Conservation (phyloP, 1,284 basidiomycete genomes). For the Ustilago xerochloae region DNA sequence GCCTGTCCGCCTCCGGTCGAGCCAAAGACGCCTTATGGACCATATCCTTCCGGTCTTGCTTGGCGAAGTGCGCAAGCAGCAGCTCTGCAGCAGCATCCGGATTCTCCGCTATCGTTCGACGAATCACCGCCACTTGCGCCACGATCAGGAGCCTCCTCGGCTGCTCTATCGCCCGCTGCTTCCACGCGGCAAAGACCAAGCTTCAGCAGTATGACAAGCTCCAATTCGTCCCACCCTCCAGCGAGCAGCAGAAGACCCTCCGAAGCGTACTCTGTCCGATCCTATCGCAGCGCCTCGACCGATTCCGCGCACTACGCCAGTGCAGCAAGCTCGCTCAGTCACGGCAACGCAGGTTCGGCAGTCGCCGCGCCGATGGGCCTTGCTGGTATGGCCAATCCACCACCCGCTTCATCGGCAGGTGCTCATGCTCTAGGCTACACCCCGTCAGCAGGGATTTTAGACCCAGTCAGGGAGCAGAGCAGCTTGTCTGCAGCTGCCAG, state of each 20-base stretch:
- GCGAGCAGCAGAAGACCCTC: conserved; percentile 12
- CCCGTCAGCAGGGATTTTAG: conserved; percentile 5
- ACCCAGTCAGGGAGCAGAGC: conserved; percentile 22
- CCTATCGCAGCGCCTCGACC: conserved; percentile 19
- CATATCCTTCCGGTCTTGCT: conserved; percentile 17
- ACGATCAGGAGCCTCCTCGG: not conserved
- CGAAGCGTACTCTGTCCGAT: conserved; percentile 11
- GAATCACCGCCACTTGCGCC: conserved; percentile 12
- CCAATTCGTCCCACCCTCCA: conserved; percentile 12
- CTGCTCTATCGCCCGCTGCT: not conserved
- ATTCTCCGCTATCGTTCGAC: not conserved
- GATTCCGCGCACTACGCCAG: conserved; percentile 14
- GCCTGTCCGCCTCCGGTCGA: conserved; percentile 35
- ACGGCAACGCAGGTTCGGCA: not conserved
- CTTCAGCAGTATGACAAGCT: conserved; percentile 20
- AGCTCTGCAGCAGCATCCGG: not conserved
- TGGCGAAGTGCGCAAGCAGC: conserved; percentile 13
- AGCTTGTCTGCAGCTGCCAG: not conserved
- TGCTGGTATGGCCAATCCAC: conserved; percentile 25
- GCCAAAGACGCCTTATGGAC: conserved; percentile 24
- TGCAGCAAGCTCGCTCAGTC: conserved; percentile 9
- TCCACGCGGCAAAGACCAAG: conserved; percentile 17
- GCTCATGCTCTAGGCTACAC: conserved; percentile 5
- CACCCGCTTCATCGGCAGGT: conserved; percentile 20
- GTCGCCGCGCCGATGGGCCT: conserved; percentile 8